Conservation (phyloP, 2,329 filamentous ascomycete genomes). For the Decorospora gaudefroyi region DNA sequence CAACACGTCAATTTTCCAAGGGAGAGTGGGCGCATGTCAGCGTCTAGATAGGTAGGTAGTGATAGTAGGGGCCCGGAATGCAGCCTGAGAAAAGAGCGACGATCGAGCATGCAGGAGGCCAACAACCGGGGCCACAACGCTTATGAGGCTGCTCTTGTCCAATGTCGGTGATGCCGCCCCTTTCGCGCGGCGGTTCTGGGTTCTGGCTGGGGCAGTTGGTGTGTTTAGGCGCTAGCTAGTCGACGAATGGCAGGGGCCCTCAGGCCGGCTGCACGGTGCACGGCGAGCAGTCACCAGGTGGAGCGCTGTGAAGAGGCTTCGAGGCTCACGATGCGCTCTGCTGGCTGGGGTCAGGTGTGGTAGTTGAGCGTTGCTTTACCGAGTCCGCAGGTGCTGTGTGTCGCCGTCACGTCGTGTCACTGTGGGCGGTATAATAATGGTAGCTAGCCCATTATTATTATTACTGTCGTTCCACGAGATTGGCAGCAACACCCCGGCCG, state of each 20-base stretch:
- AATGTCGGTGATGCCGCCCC: constrained; percentile 37
- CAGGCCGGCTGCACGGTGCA: no score
- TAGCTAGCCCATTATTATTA: no score
- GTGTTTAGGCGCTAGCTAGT: constrained; percentile 27
- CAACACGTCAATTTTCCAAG: constrained; percentile 7
- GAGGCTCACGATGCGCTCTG: neutral
- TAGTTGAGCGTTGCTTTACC: neutral
- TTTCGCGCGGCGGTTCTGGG: constrained; percentile 26
- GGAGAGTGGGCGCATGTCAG: constrained; percentile 25
- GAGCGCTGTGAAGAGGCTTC: neutral
- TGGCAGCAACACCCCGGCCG: constrained; percentile 8
- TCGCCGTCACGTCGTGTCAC: constrained; percentile 2
- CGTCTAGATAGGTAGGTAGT: constrained; percentile 32
- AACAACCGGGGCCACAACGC: constrained; percentile 16
- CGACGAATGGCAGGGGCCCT: constrained; percentile 12
- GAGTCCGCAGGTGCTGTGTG: neutral
- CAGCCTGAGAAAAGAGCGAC: constrained; percentile 4
- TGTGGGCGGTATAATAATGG: neutral
- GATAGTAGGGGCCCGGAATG: constrained; percentile 15
- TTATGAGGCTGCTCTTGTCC: constrained; percentile 23
- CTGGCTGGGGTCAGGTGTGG: no score
- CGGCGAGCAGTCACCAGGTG: constrained; percentile 8
- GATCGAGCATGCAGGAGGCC: constrained; percentile 3
- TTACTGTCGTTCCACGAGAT: no score
- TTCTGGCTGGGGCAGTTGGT: constrained; percentile 29